Evolutionary conservation across 169 alveolate genomes (phyloP), one percentile per base, ranked within the genome.

Genomic region (Plasmodium gallinaceum): DNA sequence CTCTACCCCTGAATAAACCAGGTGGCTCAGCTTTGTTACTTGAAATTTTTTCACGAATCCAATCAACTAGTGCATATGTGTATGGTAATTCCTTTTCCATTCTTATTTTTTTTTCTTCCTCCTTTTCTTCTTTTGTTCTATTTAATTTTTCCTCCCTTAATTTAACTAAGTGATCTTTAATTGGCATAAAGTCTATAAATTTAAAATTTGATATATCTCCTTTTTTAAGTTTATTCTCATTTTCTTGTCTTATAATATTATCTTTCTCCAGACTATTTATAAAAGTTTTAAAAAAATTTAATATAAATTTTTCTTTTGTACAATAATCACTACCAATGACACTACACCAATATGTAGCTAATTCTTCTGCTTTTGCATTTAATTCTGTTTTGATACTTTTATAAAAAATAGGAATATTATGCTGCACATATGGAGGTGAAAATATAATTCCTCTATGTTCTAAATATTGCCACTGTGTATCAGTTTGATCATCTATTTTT

Each of bases 1-100:
- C 99, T 75, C 99, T 96, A 16, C 99, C 99, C 86, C 99, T 96
- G 93, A 99, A 98, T 46, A 99, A 95, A 16, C 99, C 99, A 0
- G 99, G 99, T 0, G 99, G 99, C 88, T 99, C 99, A 60, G 98
- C 97, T 68, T 97, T 92, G 80, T 94, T 94, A 90, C 97, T 96
- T 42, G 99, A 96, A 45, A 98, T 98, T 92, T 98, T 97, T 92
- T 98, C 99, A 20, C 97, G 89, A 46, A 94, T 92, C 95, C 95
- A 92, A 58, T 94, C 97, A 57, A 94, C 96, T 46, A 94, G 65
- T 16, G 96, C 97, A 74, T 93, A 93, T 10, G 97, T 96, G 88
- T 93, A 96, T 70, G 92, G 95, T 42, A 88, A 70, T 69, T 95
- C 96, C 66, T 90, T 74, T 43, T 94, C 97, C 66, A 92, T 75